Evolutionary conservation across 208 protist species (phyloP).

Genomic region (Crithidia brevicula): DNA sequence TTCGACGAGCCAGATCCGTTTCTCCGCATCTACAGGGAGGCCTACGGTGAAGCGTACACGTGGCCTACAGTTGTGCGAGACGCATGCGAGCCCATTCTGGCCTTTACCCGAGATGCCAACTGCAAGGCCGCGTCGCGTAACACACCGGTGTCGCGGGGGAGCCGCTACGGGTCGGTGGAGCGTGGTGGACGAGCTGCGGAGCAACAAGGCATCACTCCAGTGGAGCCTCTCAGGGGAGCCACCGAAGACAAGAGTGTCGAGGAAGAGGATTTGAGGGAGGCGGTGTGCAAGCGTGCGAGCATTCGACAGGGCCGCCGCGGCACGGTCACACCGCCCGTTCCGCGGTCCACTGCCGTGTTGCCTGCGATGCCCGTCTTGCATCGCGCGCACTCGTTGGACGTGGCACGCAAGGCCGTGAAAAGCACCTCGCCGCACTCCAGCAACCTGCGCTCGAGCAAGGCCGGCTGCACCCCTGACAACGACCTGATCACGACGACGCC

Average conservation of each 20-base stretch:
- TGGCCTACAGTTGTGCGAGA: constrained; percentile 18
- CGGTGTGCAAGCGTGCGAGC: no score
- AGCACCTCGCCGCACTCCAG: constrained; percentile 5
- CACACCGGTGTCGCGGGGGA: background rate
- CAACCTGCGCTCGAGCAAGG: constrained; percentile 13
- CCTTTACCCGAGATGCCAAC: background rate
- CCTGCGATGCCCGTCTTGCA: background rate
- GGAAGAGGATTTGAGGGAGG: background rate
- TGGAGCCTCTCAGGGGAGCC: background rate
- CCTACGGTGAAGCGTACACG: constrained; percentile 34
- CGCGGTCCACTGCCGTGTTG: background rate
- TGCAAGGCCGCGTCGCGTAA: background rate
- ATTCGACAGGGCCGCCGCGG: background rate
- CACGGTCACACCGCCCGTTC: background rate
- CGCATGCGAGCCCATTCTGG: constrained; percentile 1
- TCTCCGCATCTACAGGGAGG: constrained; percentile 32
- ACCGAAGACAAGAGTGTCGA: background rate
- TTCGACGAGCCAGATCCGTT: constrained; percentile 59
- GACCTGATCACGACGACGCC: constrained; percentile 12
- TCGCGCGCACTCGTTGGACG: constrained; percentile 2
- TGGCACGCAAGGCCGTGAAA: background rate
- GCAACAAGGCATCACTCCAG: constrained; percentile 5
- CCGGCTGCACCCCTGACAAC: constrained; percentile 5
- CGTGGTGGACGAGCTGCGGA: background rate
- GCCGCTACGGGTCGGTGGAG: background rate